Base-by-base conservation (phyloP, 495 filamentous ascomycete genomes). In the Aspergillus taichungensis region DNA sequence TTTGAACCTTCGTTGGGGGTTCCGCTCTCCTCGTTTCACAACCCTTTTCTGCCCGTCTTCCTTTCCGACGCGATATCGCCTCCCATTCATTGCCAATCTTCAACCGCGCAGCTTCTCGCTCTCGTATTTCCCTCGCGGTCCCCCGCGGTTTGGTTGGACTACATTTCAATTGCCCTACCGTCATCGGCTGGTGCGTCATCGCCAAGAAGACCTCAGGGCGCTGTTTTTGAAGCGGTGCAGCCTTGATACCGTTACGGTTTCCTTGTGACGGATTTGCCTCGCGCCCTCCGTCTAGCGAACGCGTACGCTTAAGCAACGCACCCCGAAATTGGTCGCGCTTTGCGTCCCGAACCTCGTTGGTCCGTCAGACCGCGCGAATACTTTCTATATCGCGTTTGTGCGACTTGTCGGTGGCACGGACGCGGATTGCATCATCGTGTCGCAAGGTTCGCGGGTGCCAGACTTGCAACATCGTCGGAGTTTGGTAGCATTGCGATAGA, bases 401-500 rank as follows among this genome's bases (percentile, higher is more conserved):
- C 47, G 47, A 54, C 51, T 28, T 39, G 11, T 9, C 40, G 35
- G 52, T 55, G 30, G 50, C 50, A 52, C 52, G 37, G 28, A 37
- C 34, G 38, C 38, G 42, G 47, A 58, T 65, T 70, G 58, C 61
- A 67, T 66, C 64, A 62, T 60, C 47, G 64, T 68, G 61, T 68
- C 67, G 64, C 66, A 63, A 63, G 53, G 37, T 47, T 37, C 36
- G 47, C 43, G 45, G 46, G 46, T 48, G 35, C 44, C 24, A 31
- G 42, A 34, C 13, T 33, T 43, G 18, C 13, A 41, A 31, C 12
- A 34, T 27, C 13, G 18, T 28, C 36, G 11, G 34, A 38, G 33
- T 29, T 49, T 28, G 34, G 49, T 24, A 38, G 28, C 29, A 14
- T 49, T 37, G 37, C 40, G 38, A 47, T 45, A 40, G 28, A 8